Conservation (phyloP, 371 early-diverging fungal genomes). For the Smittium mucronatum region DNA sequence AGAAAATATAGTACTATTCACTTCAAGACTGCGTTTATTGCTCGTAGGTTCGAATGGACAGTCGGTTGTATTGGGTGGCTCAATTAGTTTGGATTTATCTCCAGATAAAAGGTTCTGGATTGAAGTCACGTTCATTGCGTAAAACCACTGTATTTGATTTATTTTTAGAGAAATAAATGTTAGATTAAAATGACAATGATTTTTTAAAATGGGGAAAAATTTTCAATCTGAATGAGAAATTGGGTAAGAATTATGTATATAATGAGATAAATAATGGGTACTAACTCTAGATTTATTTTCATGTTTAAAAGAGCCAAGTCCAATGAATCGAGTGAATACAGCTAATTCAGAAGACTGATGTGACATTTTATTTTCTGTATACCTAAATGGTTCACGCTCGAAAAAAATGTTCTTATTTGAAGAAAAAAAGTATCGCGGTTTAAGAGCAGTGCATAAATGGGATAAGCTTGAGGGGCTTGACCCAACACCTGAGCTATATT, state of each 20-base stretch:
- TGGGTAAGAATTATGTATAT: not conserved
- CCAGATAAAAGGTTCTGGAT: conserved; percentile 37
- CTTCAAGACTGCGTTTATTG: conserved; percentile 3
- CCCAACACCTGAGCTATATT: not conserved
- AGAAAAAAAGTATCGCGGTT: conserved; percentile 84
- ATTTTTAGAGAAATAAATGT: not conserved
- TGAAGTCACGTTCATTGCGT: conserved; percentile 75
- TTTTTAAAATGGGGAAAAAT: not conserved
- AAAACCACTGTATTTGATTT: conserved; percentile 61
- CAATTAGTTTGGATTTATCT: conserved; percentile 23
- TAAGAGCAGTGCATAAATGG: conserved; percentile 38
- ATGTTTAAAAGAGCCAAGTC: conserved; percentile 40
- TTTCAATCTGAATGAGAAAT: not conserved
- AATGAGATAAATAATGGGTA: not conserved
- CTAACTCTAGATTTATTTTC: conserved; percentile 14
- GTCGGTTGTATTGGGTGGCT: conserved; percentile 41
- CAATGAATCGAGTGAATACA: conserved; percentile 64
- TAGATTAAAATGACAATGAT: not conserved
- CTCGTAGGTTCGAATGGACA: conserved; percentile 39
- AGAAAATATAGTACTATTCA: not conserved
- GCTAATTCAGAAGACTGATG: conserved; percentile 32
- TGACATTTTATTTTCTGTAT: conserved; percentile 32
- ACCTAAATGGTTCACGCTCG: conserved; percentile 74
- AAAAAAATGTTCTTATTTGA: conserved; percentile 48
- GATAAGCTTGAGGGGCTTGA: conserved; percentile 24